Conservation (phyloP, 176 grass and related monocot genomes). For the Oryza meridionalis region DNA sequence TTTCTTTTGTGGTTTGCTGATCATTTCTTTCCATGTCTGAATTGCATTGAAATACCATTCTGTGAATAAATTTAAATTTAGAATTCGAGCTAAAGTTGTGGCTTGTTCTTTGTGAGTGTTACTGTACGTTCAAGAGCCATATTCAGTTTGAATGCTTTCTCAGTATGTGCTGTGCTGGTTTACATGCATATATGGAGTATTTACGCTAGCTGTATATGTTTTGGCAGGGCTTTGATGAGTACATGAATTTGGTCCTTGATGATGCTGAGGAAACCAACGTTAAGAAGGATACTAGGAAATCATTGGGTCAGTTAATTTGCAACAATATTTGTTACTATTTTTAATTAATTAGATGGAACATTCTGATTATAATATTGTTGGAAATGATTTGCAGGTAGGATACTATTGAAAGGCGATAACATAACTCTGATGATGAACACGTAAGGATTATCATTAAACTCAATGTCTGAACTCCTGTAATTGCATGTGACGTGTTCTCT, state of each 20-base stretch:
- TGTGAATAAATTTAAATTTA: not conserved
- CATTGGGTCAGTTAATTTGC: slow-evolving; percentile 58
- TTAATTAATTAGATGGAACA: not conserved
- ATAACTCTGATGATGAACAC: slow-evolving; percentile 96
- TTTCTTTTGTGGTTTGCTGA: not conserved
- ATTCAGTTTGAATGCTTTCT: not conserved
- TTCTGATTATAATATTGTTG: not conserved
- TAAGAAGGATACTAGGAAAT: slow-evolving; percentile 85
- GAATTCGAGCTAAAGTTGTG: not conserved
- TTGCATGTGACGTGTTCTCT: not conserved
- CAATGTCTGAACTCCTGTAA: not conserved
- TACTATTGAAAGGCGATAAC: slow-evolving; percentile 96
- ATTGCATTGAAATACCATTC: not conserved
- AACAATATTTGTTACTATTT: not conserved
- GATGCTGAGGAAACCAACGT: slow-evolving; percentile 92
- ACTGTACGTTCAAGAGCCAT: not conserved
- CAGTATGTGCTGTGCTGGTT: not conserved
- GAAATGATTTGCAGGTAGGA: slow-evolving; percentile 64
- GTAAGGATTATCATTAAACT: slow-evolving; percentile 43
- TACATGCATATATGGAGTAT: not conserved
- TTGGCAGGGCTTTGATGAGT: slow-evolving; percentile 90
- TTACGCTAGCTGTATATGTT: slow-evolving; percentile 7
- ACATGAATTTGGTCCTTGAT: slow-evolving; percentile 98
- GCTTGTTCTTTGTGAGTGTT: not conserved
- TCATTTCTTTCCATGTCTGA: not conserved